These are phyloP conservation scores for Eugenia klotzschiana DNA, from an alignment of 441 rosid species.

Conservation along the genomic window DNA sequence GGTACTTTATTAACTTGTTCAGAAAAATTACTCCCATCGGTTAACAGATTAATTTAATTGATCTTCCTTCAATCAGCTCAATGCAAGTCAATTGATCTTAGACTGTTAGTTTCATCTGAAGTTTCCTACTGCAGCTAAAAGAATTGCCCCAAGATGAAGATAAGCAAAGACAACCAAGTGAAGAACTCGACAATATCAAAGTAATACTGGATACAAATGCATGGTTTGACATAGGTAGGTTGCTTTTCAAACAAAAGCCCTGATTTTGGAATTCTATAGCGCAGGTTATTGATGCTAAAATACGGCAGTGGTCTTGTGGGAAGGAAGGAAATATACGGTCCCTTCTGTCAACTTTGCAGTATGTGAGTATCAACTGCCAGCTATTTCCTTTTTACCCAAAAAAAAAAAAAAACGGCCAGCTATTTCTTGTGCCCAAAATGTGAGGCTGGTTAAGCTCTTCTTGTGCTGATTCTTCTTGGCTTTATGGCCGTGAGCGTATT, in stretches of 20 bases:
- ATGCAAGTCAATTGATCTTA: neutral
- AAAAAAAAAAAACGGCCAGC: too few relatives aligned
- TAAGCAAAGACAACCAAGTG: constrained; percentile 14
- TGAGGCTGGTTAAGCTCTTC: neutral
- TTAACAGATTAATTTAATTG: neutral
- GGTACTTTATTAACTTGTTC: constrained; percentile 16
- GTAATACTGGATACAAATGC: constrained; percentile 18
- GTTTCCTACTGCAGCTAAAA: constrained; percentile 26
- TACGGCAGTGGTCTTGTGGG: constrained; percentile 69
- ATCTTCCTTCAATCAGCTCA: neutral
- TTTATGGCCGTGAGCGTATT: neutral
- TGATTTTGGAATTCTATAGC: neutral
- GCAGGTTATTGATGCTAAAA: constrained; percentile 55
- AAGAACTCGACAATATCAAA: constrained; percentile 28
- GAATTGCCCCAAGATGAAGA: constrained; percentile 38
- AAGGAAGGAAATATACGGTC: constrained; percentile 87
- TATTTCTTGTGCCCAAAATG: neutral
- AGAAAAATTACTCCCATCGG: neutral
- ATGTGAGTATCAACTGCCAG: constrained; percentile 36
- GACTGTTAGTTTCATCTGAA: neutral
- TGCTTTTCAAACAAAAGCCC: neutral
- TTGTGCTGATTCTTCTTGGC: neutral
- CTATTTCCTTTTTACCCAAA: too few relatives aligned
- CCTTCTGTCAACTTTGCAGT: constrained; percentile 76
- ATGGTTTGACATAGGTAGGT: neutral